Base-by-base conservation (phyloP, 306 rosid species). In the Cicer pinnatifidum region DNA sequence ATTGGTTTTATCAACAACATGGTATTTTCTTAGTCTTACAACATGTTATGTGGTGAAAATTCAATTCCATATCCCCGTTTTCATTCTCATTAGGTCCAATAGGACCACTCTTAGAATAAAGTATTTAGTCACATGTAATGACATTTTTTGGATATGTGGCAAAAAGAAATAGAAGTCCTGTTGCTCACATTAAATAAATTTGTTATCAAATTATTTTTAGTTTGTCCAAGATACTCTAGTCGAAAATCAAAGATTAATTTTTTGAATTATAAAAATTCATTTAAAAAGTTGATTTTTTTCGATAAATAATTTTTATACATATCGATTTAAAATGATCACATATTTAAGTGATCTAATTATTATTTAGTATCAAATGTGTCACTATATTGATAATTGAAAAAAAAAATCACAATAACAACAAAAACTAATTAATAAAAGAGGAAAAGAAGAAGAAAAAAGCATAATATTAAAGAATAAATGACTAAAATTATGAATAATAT, bases 391-490 rank as follows among this genome's bases (percentile, higher is more conserved):
- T 28, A 28, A 28, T 87, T 78, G 75, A 82, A 83, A 88, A 77
- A 71, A 64, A 83, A 2, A 54, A 60, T 88, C 88, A 90, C 86
- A 76, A 46, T 76, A 88, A 82, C 52, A 75, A 76, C 73, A 81
- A 67, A 67, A 43, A 50, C 39, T 47, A 79, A 79, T 87, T 67
- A 87, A 74, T 78, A 19, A 51, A 74, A 41, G 56, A 71, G 53
- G 35, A 17, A 58, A 23, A 12, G 84, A 75, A 20, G 2, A 41
- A 3, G 9, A n/a, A 78, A 44, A 80, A 64, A 67, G 83, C 78
- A 84, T 23, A 3, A 23, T 23, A 23, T 23, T 70, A 61, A 80
- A 67, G 59, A 50, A 58, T 72, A 73, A 84, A 73, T 67, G 67
- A 48, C 44, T 56, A 61, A 53, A 79, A 78, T 84, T 75, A 69